phyloP scores from a whole-genome alignment of 805 yeast species.

The Yarrowia sp. region DNA sequence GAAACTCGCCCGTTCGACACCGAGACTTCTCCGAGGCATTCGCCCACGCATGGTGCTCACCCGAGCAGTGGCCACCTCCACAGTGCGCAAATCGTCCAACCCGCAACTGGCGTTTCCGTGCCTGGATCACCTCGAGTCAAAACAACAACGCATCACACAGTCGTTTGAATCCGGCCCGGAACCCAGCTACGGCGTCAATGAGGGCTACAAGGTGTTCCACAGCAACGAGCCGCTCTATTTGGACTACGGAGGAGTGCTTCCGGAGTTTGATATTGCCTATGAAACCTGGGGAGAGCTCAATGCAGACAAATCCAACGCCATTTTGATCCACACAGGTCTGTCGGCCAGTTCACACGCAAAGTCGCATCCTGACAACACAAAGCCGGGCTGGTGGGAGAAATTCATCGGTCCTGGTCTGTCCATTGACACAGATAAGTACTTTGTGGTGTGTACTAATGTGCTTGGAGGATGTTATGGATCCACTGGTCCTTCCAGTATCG shows the following conservation, averaged over 20 bases:
- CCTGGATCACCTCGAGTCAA: slow-evolving; percentile 66
- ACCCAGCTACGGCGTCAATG: slow-evolving; percentile 71
- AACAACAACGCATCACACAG: slow-evolving; percentile 33
- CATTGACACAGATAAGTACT: slow-evolving; percentile 76
- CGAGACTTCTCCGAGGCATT: not conserved
- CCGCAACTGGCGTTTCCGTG: slow-evolving; percentile 82
- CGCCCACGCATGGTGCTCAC: not conserved
- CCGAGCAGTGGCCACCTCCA: not conserved
- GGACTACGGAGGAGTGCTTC: slow-evolving; percentile 79
- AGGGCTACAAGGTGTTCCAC: slow-evolving; percentile 62
- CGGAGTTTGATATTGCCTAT: slow-evolving; percentile 78
- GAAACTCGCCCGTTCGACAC: slow-evolving; percentile 10
- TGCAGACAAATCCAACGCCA: slow-evolving; percentile 61
- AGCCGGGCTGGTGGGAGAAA: slow-evolving; percentile 94
- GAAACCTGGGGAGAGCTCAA: slow-evolving; percentile 88
- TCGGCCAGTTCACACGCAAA: slow-evolving; percentile 94
- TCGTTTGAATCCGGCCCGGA: slow-evolving; percentile 72
- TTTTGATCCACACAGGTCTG: slow-evolving; percentile 83
- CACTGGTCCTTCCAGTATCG: slow-evolving; percentile 83
- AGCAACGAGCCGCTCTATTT: slow-evolving; percentile 60
- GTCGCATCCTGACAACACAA: slow-evolving; percentile 65
- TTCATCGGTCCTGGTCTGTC: slow-evolving; percentile 81
- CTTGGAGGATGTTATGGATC: slow-evolving; percentile 94
- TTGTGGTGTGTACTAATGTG: slow-evolving; percentile 85
- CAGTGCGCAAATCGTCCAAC: slow-evolving; percentile 44